These are phyloP conservation scores for Zoysia matrella DNA, from an alignment of 202 grass and related monocot genomes.

Conservation along the genomic window DNA sequence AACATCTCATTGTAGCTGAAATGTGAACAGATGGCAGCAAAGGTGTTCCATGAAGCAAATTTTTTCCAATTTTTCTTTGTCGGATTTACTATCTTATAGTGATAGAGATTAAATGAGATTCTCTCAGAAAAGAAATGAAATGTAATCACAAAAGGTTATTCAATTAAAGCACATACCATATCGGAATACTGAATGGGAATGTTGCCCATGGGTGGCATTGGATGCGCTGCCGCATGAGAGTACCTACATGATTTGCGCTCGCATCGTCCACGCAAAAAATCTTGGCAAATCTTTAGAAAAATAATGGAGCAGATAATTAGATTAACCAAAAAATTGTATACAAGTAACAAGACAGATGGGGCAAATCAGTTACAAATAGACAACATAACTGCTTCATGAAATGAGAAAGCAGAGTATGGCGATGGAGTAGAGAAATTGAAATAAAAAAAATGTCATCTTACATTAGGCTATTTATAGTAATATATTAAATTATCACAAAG, in stretches of 20 bases:
- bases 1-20: not conserved
- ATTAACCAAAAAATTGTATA: constrained; percentile 11
- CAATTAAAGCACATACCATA: constrained; percentile 47
- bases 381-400: not conserved
- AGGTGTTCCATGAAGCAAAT: not conserved
- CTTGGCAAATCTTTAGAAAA: constrained; percentile 66
- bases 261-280: constrained; percentile 75
- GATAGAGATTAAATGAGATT: constrained; percentile 28
- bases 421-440: constrained; percentile 8
- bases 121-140: constrained; percentile 9
- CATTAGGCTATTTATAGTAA: constrained; percentile 15
- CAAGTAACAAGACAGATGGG: constrained; percentile 26
- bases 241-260: too few relatives aligned
- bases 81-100: not conserved
- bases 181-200: constrained; percentile 57
- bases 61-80: not conserved
- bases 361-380: not conserved
- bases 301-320: not conserved
- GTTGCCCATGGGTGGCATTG: constrained; percentile 55
- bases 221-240: constrained; percentile 9
- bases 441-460: not conserved
- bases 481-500: constrained; percentile 5
- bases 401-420: constrained; percentile 3
- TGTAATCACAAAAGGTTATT: not conserved
- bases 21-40: not conserved